These are phyloP conservation scores for Chaetomium sp. DNA, from an alignment of 2,329 filamentous ascomycete genomes.

Conservation along the genomic window DNA sequence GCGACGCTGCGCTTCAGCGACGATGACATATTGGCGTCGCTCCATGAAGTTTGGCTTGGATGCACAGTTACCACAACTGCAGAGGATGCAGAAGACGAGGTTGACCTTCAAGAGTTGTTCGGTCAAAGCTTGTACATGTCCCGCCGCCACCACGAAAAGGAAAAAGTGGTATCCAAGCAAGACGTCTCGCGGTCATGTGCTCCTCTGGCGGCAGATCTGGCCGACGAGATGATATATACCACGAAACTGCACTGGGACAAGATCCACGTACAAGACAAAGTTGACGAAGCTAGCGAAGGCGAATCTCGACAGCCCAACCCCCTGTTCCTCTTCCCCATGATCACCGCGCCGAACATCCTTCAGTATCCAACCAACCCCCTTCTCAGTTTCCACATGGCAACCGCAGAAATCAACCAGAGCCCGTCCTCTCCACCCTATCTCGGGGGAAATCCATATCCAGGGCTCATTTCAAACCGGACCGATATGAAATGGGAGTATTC, in stretches of 20 bases:
- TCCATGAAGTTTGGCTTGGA: constrained; percentile 35
- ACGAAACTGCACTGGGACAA: constrained; percentile 12
- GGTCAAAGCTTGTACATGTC: background rate
- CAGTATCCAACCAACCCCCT: constrained; percentile 40
- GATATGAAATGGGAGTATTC: constrained; percentile 21
- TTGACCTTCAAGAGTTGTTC: background rate
- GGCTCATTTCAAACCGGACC: no score
- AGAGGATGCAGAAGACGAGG: background rate
- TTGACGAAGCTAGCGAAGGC: background rate
- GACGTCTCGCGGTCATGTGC: constrained; percentile 8
- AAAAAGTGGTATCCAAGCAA: background rate
- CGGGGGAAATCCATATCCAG: background rate
- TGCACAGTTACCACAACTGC: constrained; percentile 24
- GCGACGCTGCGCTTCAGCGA: constrained; percentile 43
- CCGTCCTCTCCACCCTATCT: constrained; percentile 35
- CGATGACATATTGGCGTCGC: constrained; percentile 36
- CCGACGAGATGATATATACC: constrained; percentile 1
- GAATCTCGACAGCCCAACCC: constrained; percentile 30
- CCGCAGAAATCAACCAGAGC: constrained; percentile 35
- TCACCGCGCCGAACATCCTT: constrained; percentile 31
- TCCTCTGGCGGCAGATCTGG: constrained; percentile 5
- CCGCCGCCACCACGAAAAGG: background rate
- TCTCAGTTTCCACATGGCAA: constrained; percentile 51
- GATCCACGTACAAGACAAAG: no score
- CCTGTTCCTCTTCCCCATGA: constrained; percentile 34